phyloP scores from a whole-genome alignment of 441 rosid species.

The Hura crepitans region DNA sequence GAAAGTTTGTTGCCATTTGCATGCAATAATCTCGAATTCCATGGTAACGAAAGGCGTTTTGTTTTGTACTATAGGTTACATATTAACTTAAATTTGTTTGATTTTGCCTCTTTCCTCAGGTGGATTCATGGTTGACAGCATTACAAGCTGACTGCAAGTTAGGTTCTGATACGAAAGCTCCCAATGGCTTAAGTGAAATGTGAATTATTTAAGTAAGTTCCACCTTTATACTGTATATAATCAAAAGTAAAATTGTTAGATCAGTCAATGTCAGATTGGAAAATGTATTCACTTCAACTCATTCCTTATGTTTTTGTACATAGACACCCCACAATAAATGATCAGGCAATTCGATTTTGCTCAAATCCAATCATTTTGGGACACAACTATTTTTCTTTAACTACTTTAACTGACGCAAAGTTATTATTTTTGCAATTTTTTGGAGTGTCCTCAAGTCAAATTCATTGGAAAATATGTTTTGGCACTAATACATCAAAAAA shows the following conservation, averaged over 20 bases:
- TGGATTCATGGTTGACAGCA: constrained; percentile 63
- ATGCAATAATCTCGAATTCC: not conserved
- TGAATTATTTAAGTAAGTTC: constrained; percentile 6
- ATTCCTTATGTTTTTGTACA: constrained; percentile 38
- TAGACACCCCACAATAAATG: constrained; percentile 18
- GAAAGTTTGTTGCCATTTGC: not conserved
- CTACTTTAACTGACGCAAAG: too few relatives aligned
- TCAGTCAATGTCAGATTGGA: constrained; percentile 13
- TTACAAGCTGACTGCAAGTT: constrained; percentile 49
- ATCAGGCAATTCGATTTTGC: constrained; percentile 5
- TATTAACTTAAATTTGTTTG: not conserved
- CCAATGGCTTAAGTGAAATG: constrained; percentile 34
- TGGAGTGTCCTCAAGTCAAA: too few relatives aligned
- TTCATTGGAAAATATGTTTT: too few relatives aligned
- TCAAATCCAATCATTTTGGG: not conserved
- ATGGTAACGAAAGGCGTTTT: not conserved
- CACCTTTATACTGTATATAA: constrained; percentile 29
- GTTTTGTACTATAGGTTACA: too few relatives aligned
- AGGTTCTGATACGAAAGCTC: constrained; percentile 33
- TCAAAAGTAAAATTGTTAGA: constrained; percentile 8
- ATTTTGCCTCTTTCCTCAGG: constrained; percentile 36
- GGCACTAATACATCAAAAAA: too few relatives aligned
- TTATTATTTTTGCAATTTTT: not conserved
- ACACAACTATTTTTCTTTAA: too few relatives aligned
- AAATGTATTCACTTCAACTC: constrained; percentile 19